Evolutionary conservation across 2,329 filamentous ascomycete species (phyloP).

Genomic region (Paraconiothyrium sp.): DNA sequence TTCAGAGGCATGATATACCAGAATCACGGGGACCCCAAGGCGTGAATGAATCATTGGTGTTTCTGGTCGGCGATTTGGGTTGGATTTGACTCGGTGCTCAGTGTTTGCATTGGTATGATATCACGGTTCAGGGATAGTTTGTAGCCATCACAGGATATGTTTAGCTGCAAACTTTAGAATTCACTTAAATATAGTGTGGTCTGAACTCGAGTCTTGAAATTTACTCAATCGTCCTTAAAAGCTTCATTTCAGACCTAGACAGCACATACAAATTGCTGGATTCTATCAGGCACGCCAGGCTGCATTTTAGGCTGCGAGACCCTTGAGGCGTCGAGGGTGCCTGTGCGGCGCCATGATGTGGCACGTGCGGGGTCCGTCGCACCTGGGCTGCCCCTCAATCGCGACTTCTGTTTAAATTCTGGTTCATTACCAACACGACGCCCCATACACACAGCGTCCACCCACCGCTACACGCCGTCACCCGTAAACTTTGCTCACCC

Average conservation of each 20-base stretch:
- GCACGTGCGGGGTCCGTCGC: conserved; percentile 11
- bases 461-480: conserved; percentile 3
- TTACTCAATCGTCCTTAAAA: too few relatives aligned
- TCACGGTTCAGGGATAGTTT: not conserved
- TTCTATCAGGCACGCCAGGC: not conserved
- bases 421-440: conserved; percentile 27
- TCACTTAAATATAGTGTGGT: too few relatives aligned
- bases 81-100: conserved; percentile 11
- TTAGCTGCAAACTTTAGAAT: too few relatives aligned
- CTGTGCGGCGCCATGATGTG: not conserved
- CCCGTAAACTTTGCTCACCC: not conserved
- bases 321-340: conserved; percentile 4
- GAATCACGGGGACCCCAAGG: conserved; percentile 5
- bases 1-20: conserved; percentile 19
- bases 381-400: conserved; percentile 14
- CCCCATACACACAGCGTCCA: conserved; percentile 23
- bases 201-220: too few relatives aligned
- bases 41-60: conserved; percentile 9
- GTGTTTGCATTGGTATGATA: not conserved
- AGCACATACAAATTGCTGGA: not conserved
- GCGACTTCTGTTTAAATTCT: conserved; percentile 38
- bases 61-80: conserved; percentile 13
- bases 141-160: too few relatives aligned
- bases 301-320: conserved; percentile 9
- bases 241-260: too few relatives aligned